Conservation (phyloP, 2,329 filamentous ascomycete species). For the Diatrype stigma region DNA sequence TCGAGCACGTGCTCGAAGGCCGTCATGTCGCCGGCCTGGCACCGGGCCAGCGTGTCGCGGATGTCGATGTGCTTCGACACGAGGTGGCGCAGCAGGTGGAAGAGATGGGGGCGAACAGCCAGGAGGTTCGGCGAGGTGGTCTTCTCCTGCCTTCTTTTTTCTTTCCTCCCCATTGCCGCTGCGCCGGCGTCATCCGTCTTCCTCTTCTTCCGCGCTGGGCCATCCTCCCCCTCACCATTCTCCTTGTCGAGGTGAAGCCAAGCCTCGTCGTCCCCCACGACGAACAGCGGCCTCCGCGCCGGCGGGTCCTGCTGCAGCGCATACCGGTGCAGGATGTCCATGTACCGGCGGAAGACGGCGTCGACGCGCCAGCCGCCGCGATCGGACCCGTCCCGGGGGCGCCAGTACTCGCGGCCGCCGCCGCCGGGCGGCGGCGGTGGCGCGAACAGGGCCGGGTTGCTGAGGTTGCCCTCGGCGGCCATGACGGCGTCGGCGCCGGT, state of each 20-base stretch:
- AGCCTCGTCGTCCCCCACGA: constrained; percentile 53
- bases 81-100: constrained; percentile 82
- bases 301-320: constrained; percentile 66
- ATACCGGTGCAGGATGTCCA: constrained; percentile 83
- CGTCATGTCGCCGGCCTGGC: constrained; percentile 64
- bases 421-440: constrained; percentile 57
- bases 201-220: constrained; percentile 34
- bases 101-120: constrained; percentile 86
- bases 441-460: constrained; percentile 84
- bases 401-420: constrained; percentile 81
- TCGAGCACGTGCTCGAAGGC: constrained; percentile 72
- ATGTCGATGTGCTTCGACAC: constrained; percentile 78
- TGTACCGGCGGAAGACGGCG: constrained; percentile 78
- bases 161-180: constrained; percentile 38
- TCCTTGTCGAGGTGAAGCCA: constrained; percentile 34
- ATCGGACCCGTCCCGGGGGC: constrained; percentile 69
- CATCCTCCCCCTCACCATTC: constrained; percentile 30
- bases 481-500: constrained; percentile 92
- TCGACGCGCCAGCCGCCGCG: constrained; percentile 90
- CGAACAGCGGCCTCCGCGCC: constrained; percentile 65
- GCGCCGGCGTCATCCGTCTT: constrained; percentile 44
- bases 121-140: constrained; percentile 59
- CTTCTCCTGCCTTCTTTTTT: constrained; percentile 31
- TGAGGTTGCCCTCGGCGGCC: constrained; percentile 93
- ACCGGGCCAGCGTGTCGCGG: constrained; percentile 74